Evolutionary conservation across 2,329 filamentous ascomycete genomes (phyloP), one percentile per base, ranked within the genome.

Genomic region (Graphilbum fragrans): DNA sequence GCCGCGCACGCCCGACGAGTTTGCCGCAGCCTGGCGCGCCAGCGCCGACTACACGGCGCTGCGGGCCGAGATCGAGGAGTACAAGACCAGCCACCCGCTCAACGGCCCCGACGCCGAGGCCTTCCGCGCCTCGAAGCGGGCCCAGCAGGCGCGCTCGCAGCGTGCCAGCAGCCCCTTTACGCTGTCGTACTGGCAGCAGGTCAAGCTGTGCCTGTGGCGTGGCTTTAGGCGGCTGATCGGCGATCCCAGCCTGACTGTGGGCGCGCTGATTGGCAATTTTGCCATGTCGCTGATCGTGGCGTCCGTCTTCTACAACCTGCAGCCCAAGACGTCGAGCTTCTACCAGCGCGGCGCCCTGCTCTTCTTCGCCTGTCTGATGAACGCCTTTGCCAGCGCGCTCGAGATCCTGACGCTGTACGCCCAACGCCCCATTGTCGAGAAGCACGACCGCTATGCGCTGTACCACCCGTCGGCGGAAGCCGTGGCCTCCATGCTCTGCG

Each of bases 381-480:
- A 92, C 58, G 86, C 85, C 37, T 92, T 93, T 54, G 72, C 80
- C 47, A 82, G 77, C 56, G 82, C 82, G 42, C 71, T 92, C 32
- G 86, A 92, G 69, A 92, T 94, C 55, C 61, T 92, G 27, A 87
- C 84, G 0, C 70, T 94, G 5, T 95, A 92, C 56, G 76, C 84
- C 2, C 87, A 94, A 72, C 81, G 88, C 31, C 82, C 84, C 2
- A 94, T 94, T 52, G 86, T 95, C 45, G 86, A 94, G 56, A 94
- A 94, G 58, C 88, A 95, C 52, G 65, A 72, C 42, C 77, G 82
- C 44, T 94, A 94, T 56, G 86, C 87, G 17, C 70, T 94, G 17
- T 94, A 94, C 53, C 88, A 94, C 53, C 86, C 88, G 0, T 87
- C 82, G 10, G 82, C 86, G 16, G 87, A 95, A 67, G 85, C 86